Base-by-base conservation (phyloP, 2,329 filamentous ascomycete species). In the Claviceps purpurea region DNA sequence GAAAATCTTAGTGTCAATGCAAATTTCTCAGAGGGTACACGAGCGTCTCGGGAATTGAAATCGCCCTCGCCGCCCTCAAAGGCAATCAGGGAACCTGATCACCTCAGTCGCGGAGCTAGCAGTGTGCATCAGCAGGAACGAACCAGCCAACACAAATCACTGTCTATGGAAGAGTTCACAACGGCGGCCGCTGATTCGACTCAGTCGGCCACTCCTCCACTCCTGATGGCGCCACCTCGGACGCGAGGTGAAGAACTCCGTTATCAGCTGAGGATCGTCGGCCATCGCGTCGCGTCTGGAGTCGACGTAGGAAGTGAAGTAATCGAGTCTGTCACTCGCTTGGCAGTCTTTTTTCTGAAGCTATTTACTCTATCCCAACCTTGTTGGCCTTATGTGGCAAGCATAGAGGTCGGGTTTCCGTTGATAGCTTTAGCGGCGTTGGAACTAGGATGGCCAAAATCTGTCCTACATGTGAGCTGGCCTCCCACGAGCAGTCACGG, bases 321-420 rank as follows among this genome's bases (percentile, higher is more conserved):
- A 7, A 38, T 67, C 6, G 56, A 60, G 60, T 66, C 64, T 64
- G 66, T 48, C 50, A 70, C 5, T 20, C 82, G 83, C 47, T 66
- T 87, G 2, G 59, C 66, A 1, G 59, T 90, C 1, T 90, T 95
- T 59, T 64, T 84, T 5, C 57, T 76, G 49, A 95, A 95, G 65
- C 68, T 89, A 8, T 68, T 76, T 13, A 79, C 80, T 0, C 67
- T 93, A 10, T 74, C 77, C 2, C 73, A 76, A 47, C 78, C 84
- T 1, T 95, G 89, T 64, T 81, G 80, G 63, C 89, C 89, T 0
- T 82, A 82, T 53, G 80, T 81, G 44, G 74, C 79, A n/a, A 82
- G 77, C 45, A 71, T 79, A 6, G 77, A 77, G 64, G 68, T 89
- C 4, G 73, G 81, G 4, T 82, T 84, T 57, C 81, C 85, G 3